phyloP scores from a whole-genome alignment of 352 stramenopile species.

The Phytophthora rubi region DNA sequence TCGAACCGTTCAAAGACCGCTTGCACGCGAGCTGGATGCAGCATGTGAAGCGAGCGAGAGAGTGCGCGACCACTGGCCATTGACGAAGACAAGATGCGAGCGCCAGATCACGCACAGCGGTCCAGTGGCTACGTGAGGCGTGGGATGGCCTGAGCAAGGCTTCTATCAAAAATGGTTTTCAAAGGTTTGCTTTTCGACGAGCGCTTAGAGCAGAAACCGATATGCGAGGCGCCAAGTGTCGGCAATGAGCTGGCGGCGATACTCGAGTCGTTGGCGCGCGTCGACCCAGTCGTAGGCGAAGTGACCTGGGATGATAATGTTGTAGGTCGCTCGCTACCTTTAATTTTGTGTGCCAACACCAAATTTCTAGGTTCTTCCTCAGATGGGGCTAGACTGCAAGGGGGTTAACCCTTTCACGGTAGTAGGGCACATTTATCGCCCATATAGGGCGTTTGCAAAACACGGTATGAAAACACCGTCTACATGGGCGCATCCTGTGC shows the following conservation, averaged over 20 bases:
- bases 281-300: background rate
- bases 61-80: background rate
- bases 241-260: background rate
- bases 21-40: too few relatives aligned
- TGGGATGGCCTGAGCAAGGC: background rate
- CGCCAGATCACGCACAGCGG: background rate
- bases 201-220: background rate
- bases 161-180: background rate
- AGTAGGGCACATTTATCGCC: too few relatives aligned
- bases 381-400: too few relatives aligned
- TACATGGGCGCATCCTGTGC: too few relatives aligned
- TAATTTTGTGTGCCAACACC: too few relatives aligned
- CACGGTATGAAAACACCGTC: too few relatives aligned
- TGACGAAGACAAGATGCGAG: background rate
- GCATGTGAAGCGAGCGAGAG: background rate
- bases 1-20: too few relatives aligned
- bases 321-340: background rate
- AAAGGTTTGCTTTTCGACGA: background rate
- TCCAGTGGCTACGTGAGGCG: background rate
- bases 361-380: too few relatives aligned
- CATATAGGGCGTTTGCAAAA: too few relatives aligned
- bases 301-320: background rate
- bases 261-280: background rate
- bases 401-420: too few relatives aligned
- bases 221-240: background rate